Base-by-base conservation (phyloP, 2,329 filamentous ascomycete species). In the Berkeleyomyces rouxiae region DNA sequence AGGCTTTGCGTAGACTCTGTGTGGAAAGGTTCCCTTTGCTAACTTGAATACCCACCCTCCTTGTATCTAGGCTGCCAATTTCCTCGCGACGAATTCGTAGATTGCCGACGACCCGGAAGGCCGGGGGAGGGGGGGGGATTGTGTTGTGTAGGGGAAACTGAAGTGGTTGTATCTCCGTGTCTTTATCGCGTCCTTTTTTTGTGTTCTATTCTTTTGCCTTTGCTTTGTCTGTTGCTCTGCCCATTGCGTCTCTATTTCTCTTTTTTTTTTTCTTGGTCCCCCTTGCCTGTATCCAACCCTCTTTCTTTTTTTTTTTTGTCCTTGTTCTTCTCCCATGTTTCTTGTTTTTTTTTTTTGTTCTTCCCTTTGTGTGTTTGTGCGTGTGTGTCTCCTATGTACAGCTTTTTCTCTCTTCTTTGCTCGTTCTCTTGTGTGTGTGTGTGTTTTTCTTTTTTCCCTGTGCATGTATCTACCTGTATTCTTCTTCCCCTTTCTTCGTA, bases 1-100 rank as follows among this genome's bases (percentile, higher is more conserved):
- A 2, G 33, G 33, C 13, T 31, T 39, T 5, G 16, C 7, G 10
- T n/a, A 47, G 46, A 23, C n/a, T 7, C 10, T 49, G 7, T 49
- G 46, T 16, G 7, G 9, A 7, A 23, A 9, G 4, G 4, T 49
- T 11, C 7, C 46, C 46, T 23, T 11, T 46, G 43, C 13, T n/a
- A n/a, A n/a, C 11, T 3, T 4, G 11, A n/a, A 1, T 3, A 55
- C 51, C 39, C 36, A 55, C 51, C 3, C 10, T 10, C 2, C 16
- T 5, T 31, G 3, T 53, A 3, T 39, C 7, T 59, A 74, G 61
- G 61, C 61, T 39, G 63, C 63, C 11, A 58, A 64, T 40, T 64
- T 44, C 58, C 55, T 64, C 4, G 61, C 61, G 43, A 51, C 47
- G 13, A 51, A 61, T n/a, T 63, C 61, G 33, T 60, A 49, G 16